Evolutionary conservation across 495 filamentous ascomycete genomes (phyloP).

Genomic region (Patellaria atrata): DNA sequence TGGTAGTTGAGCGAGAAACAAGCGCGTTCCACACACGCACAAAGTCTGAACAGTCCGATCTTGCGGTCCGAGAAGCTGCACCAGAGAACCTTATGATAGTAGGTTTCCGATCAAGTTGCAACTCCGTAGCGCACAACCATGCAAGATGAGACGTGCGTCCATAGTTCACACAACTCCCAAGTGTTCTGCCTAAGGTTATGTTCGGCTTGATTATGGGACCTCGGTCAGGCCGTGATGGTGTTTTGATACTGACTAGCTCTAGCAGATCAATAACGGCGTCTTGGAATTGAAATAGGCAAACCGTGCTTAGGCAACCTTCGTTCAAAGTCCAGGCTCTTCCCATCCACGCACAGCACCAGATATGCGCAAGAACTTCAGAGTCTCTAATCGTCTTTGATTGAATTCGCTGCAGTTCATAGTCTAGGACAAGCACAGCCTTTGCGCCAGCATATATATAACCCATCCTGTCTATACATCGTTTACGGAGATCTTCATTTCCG

Average conservation of each 20-base stretch:
- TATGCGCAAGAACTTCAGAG: conserved; percentile 3
- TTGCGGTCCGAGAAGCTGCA: too few species aligned
- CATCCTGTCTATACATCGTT: neutral
- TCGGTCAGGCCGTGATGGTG: neutral
- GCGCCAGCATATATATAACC: neutral
- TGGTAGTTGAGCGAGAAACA: conserved; percentile 1
- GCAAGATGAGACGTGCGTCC: neutral
- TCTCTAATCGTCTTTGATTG: neutral
- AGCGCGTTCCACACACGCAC: conserved; percentile 5
- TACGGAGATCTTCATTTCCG: neutral
- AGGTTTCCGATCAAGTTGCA: neutral
- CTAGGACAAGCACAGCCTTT: neutral
- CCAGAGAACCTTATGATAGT: neutral
- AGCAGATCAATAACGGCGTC: conserved; percentile 7
- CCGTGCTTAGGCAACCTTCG: conserved; percentile 4
- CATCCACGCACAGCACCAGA: conserved; percentile 10
- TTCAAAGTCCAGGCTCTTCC: conserved; percentile 12
- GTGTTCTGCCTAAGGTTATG: too few species aligned
- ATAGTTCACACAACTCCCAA: too few species aligned
- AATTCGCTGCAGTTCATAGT: neutral
- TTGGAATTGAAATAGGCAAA: conserved; percentile 10
- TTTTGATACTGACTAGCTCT: neutral
- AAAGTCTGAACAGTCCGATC: too few species aligned
- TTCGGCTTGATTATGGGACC: too few species aligned
- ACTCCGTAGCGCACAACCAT: neutral